Base-by-base conservation (phyloP, 495 filamentous ascomycete species). In the Patellaria atrata region DNA sequence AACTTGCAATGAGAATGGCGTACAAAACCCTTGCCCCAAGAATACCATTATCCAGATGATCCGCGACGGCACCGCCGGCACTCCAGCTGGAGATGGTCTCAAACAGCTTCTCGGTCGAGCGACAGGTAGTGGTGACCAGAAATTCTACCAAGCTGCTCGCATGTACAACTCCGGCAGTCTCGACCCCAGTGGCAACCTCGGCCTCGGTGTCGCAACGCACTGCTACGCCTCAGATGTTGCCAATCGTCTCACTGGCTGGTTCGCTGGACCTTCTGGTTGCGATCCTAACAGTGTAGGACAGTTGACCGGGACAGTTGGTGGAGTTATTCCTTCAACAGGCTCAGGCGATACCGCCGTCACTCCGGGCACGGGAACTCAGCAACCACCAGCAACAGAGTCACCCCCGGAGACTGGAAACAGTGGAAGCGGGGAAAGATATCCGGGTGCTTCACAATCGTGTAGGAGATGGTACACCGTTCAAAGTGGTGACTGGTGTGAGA, bases 121-220 rank as follows among this genome's bases (percentile, higher is more conserved):
- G 11, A 55, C 52, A 7, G 39, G 27, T 11, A 43, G 26, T 12
- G 57, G 56, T 28, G 59, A 42, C 3, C 37, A 53, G 9, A 48
- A 49, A 15, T 68, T 57, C 52, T 73, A 73, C 54, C 52, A 52
- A 32, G 64, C 60, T 3, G 64, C 67, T 4, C 57, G 68, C 27
- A 57, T 61, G 18, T 75, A 73, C 54, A 75, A 75, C 59, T 70
- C 69, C 19, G 70, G 71, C 37, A 61, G 57, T 10, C 32, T 73
- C 22, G 60, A 41, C 20, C 5, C 48, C 11, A 48, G 43, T 20
- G 61, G 59, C 5, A 66, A 72, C 48, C 50, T 73, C n/a, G 60
- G 59, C 35, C 43, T 48, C 8, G 70, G 67, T 9, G 42, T 51
- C 24, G 65, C 68, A 14, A 73, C 70, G 20, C 55, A 60, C 46